These are phyloP conservation scores for Pseudonectria foliicola DNA, from an alignment of 2,329 filamentous ascomycete genomes.

Conservation along the genomic window DNA sequence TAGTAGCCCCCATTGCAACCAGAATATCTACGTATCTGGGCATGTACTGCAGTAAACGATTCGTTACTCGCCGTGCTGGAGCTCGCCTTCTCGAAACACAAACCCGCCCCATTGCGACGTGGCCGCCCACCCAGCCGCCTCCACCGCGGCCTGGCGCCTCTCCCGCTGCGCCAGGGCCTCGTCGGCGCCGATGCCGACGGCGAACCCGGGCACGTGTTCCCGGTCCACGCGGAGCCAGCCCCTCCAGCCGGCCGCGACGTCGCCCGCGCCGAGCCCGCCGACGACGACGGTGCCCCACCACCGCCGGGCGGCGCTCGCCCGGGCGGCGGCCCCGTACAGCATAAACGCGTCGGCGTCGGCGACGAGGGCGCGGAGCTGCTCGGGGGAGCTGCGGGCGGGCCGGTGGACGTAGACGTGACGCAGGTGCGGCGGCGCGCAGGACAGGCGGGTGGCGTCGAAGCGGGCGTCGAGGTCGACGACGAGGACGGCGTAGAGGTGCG, in stretches of 20 bases:
- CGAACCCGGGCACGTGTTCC: conserved; percentile 33
- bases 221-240: conserved; percentile 49
- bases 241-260: conserved; percentile 28
- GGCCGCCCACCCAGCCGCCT: conserved; percentile 39
- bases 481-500: conserved; percentile 41
- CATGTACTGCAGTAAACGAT: conserved; percentile 2
- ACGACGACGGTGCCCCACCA: conserved; percentile 55
- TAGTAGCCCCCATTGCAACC: neutral
- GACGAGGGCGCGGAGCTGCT: conserved; percentile 29
- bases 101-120: conserved; percentile 45
- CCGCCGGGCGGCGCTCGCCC: conserved; percentile 37
- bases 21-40: neutral
- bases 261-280: conserved; percentile 31
- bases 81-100: conserved; percentile 26
- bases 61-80: neutral
- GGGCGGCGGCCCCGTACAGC: conserved; percentile 37
- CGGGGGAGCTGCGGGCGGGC: conserved; percentile 24
- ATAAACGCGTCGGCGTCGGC: conserved; percentile 39
- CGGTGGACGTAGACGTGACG: conserved; percentile 45
- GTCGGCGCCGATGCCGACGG: conserved; percentile 31
- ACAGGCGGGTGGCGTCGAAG: conserved; percentile 46
- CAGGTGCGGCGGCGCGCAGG: conserved; percentile 32
- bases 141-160: conserved; percentile 32
- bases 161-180: conserved; percentile 38
- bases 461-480: conserved; percentile 48